Percentiles rank a stretch among this genome's conserved stretches.
These are phyloP conservation scores for Naganishia liquefaciens DNA, from an alignment of 1,284 basidiomycete species.

Conservation along the genomic window DNA sequence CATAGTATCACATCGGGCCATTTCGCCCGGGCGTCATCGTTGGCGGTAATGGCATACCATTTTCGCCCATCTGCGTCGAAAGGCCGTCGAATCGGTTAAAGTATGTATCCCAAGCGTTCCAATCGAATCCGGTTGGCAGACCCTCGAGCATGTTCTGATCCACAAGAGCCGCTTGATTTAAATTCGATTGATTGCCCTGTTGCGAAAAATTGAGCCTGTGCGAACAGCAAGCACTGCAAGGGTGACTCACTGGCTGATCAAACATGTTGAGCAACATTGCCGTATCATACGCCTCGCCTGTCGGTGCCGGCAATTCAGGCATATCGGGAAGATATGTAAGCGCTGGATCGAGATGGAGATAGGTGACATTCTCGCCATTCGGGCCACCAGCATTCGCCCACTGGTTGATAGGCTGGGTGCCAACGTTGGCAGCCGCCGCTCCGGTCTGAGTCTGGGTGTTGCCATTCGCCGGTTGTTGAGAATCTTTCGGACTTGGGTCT, in stretches of 20 bases:
- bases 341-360: slow-evolving; percentile 30
- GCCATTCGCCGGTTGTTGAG: not conserved
- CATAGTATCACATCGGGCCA: not conserved
- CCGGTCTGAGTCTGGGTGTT: slow-evolving; percentile 1
- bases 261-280: slow-evolving; percentile 54
- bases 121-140: slow-evolving; percentile 82
- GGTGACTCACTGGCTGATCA: slow-evolving; percentile 57
- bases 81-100: slow-evolving; percentile 38
- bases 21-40: not conserved
- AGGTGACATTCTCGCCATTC: slow-evolving; percentile 28
- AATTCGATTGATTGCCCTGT: slow-evolving; percentile 27
- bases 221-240: slow-evolving; percentile 53
- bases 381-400: not conserved
- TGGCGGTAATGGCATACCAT: not conserved
- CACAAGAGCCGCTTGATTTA: slow-evolving; percentile 40
- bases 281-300: slow-evolving; percentile 37
- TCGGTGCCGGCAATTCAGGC: slow-evolving; percentile 51
- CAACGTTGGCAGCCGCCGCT: not conserved
- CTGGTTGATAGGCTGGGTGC: slow-evolving; percentile 12
- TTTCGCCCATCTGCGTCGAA: slow-evolving; percentile 17
- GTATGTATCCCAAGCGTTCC: slow-evolving; percentile 56
- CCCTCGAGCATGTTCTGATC: slow-evolving; percentile 74
- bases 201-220: not conserved
- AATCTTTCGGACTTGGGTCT: slow-evolving; percentile 18
- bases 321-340: slow-evolving; percentile 26